Evolutionary conservation across 768 basidiomycete genomes (phyloP), one percentile per base, ranked within the genome.

Genomic region (Pulveroboletus frians): DNA sequence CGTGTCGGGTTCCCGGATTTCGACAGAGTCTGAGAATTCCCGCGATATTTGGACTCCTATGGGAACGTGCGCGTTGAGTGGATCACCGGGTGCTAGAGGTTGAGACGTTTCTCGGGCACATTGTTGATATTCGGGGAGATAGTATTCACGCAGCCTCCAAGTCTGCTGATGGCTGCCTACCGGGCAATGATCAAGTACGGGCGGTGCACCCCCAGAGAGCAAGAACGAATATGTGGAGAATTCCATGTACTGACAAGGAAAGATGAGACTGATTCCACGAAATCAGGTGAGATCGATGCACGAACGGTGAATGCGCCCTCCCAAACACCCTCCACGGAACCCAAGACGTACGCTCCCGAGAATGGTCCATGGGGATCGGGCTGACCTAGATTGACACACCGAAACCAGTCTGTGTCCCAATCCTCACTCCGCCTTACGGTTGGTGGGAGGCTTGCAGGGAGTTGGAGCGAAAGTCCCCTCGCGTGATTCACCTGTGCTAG

Each of bases 81-180:
- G 78, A 54, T 86, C 79, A 0, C 87, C 88, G 0, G 73, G 58
- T 26, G 74, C 69, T 14, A 88, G 54, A 10, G 79, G 74, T 30
- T 41, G 50, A 21, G 36, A 20, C n/a, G 43, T 43, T 6, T 54
- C 43, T 29, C 23, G 9, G 31, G 4, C 4, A 31, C 20, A 20
- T 48, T 66, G 66, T 9, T 54, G 49, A 39, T 69, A 69, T 23
- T 65, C 69, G 5, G 73, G 39, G 13, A 88, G 69, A 58, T 88
- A 81, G 58, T 90, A 80, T 65, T 92, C 89, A 31, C 80, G 80
- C 37, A 96, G 69, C 59, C 83, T 85, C 92, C 92, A 95, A 0
- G 91, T 91, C 62, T 96, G 93, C 15, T 80, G 82, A 65, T 97
- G 92, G 56, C 85, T 80, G 1, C 86, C 90, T 23, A 89, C 82